Percentiles rank a stretch among this genome's conserved stretches.
Conservation (phyloP, 2,329 filamentous ascomycete species). For the Colletotrichum australisinense region DNA sequence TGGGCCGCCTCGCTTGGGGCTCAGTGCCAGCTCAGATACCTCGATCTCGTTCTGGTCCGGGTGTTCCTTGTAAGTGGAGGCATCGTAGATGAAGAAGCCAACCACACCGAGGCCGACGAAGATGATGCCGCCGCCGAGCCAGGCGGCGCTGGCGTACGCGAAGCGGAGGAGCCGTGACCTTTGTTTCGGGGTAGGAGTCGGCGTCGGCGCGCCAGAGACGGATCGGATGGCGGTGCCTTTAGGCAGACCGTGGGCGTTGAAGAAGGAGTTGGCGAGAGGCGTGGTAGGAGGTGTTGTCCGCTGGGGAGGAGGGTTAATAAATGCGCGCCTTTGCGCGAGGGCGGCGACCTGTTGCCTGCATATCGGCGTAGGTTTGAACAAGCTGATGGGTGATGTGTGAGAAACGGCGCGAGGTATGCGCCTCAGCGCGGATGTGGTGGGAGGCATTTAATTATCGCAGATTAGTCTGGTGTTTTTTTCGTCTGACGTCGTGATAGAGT, state of each 20-base stretch:
- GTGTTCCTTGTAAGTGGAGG: conserved; percentile 86
- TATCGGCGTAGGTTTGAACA: conserved; percentile 24
- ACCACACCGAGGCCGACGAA: conserved; percentile 77
- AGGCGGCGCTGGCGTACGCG: conserved; percentile 76
- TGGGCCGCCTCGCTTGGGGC: conserved; percentile 84
- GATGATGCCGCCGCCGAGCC: conserved; percentile 80
- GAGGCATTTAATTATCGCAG: conserved; percentile 30
- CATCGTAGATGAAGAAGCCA: conserved; percentile 94
- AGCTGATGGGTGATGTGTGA: not conserved
- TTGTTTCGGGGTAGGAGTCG: conserved; percentile 60
- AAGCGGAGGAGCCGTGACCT: conserved; percentile 65
- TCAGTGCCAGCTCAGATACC: conserved; percentile 86
- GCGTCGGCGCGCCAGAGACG: conserved; percentile 55
- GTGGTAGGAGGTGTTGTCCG: conserved; percentile 9
- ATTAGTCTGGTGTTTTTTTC: not conserved
- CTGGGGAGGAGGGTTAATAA: conserved; percentile 19
- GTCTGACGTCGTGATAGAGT: not conserved
- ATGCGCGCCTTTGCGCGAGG: conserved; percentile 30
- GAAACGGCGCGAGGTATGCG: conserved; percentile 24
- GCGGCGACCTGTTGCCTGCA: not conserved
- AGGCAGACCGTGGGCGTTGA: conserved; percentile 19
- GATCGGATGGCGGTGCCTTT: conserved; percentile 45
- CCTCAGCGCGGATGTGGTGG: conserved; percentile 31
- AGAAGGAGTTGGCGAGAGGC: conserved; percentile 34
- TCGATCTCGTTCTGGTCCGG: conserved; percentile 76